These are phyloP conservation scores for Blastomyces parvus DNA, from an alignment of 2,329 filamentous ascomycete genomes.

Conservation along the genomic window DNA sequence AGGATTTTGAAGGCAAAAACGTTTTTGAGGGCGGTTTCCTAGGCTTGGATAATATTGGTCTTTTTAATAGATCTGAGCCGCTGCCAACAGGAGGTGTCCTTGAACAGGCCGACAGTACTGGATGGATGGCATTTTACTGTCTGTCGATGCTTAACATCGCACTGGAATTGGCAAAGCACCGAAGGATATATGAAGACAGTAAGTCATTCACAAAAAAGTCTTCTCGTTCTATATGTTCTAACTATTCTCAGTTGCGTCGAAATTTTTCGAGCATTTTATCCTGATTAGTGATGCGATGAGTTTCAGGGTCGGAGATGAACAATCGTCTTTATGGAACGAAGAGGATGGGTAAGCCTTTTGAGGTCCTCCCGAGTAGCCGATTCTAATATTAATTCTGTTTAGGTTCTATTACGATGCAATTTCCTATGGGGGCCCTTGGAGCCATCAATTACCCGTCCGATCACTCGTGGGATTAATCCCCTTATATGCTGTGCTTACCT, in stretches of 20 bases:
- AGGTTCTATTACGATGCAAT: conserved; percentile 98
- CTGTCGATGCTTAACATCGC: conserved; percentile 95
- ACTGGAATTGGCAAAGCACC: conserved; percentile 87
- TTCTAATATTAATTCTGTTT: neutral
- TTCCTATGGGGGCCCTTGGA: conserved; percentile 88
- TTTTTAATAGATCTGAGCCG: conserved; percentile 95
- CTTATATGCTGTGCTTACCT: conserved; percentile 79
- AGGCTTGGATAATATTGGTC: conserved; percentile 89
- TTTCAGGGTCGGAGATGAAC: conserved; percentile 60
- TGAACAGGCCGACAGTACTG: conserved; percentile 94
- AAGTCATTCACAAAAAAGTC: conserved; percentile 13
- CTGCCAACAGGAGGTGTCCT: conserved; percentile 85
- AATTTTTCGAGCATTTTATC: conserved; percentile 98
- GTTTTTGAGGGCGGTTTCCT: conserved; percentile 95
- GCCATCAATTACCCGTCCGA: conserved; percentile 81
- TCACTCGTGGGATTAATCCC: conserved; percentile 91
- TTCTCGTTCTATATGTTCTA: neutral
- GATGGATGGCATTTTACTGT: conserved; percentile 98
- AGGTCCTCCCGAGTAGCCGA: neutral
- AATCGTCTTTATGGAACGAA: conserved; percentile 90
- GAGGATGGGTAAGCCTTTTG: conserved; percentile 55
- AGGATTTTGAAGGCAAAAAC: conserved; percentile 89
- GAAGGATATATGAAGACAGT: conserved; percentile 84
- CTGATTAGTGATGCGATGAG: conserved; percentile 97
- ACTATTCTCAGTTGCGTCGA: conserved; percentile 60